Evolutionary conservation across 2,329 filamentous ascomycete genomes (phyloP), one percentile per base, ranked within the genome.

Genomic region (Dactylellina cionopaga): DNA sequence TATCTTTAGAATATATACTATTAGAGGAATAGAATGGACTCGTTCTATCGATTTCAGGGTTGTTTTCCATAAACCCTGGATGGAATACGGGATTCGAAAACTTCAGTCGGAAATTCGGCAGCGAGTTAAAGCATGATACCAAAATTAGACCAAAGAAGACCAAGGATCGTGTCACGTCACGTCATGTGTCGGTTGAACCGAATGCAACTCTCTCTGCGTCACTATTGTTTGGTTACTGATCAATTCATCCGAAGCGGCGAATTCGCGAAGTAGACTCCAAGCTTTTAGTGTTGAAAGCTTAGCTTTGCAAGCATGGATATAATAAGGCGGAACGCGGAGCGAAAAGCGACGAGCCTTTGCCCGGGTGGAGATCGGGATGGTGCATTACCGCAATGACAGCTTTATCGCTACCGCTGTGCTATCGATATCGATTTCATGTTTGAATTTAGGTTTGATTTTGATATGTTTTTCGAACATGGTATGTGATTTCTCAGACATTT

Each of bases 121-220:
- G 22, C 29, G 17, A 47, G 39, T n/a, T n/a, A 58, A 41, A 11
- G 27, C 9, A 17, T 25, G 11, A 29, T 55, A 13, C 55, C 56
- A 56, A 60, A 63, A 62, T 55, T 62, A 70, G 54, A 22, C 47
- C 13, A 15, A 33, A 19, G 25, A 22, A 47, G 24, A 46, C 27
- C 39, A 13, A 41, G 25, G 33, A 37, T 9, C 49, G 41, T 24
- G 17, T 66, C 62, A 51, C 51, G 62, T 66, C 62, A 66, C 51
- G 58, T 47, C 25, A 49, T 62, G 13, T 17, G n/a, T n/a, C n/a
- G n/a, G n/a, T n/a, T n/a, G 9, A 22, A 22, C 33, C 37, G 24
- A 41, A 70, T 70, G 56, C 56, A 70, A 70, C 65, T 7, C 35
- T 52, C 37, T 49, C 11, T 54, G 55, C 65, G 60, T 33, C 37